These are phyloP conservation scores for Rhodofomes roseus DNA, from an alignment of 1,284 basidiomycete genomes.

Conservation along the genomic window DNA sequence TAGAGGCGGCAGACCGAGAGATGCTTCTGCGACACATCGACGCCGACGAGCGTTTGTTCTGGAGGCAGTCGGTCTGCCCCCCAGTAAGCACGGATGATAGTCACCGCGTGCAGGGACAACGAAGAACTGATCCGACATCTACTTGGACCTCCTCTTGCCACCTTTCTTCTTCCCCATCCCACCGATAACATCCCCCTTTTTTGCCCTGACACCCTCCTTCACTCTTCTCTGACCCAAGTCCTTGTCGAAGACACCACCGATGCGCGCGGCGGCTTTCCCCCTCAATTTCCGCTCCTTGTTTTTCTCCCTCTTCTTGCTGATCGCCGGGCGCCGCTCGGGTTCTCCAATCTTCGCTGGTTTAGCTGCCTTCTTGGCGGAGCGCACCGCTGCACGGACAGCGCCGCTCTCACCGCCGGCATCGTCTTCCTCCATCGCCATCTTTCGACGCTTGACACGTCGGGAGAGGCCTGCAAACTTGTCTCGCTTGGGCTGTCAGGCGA, in stretches of 20 bases:
- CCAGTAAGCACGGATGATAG: neutral
- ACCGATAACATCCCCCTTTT: constrained; percentile 36
- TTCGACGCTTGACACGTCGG: constrained; percentile 79
- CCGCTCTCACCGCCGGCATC: constrained; percentile 52
- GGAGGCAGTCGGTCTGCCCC: no score
- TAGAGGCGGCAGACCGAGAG: neutral
- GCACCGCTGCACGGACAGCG: constrained; percentile 71
- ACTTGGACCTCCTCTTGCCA: constrained; percentile 35
- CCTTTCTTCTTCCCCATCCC: constrained; percentile 51
- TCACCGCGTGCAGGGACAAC: neutral
- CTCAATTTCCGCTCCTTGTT: constrained; percentile 19
- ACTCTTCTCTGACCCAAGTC: constrained; percentile 29
- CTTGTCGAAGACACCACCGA: constrained; percentile 27
- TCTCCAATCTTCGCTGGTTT: constrained; percentile 55
- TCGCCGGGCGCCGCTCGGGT: constrained; percentile 21
- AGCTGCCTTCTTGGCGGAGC: constrained; percentile 78
- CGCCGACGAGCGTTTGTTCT: neutral
- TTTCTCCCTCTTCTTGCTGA: constrained; percentile 21
- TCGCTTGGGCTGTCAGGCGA: constrained; percentile 51
- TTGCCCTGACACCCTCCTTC: constrained; percentile 34
- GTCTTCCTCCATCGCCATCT: constrained; percentile 81
- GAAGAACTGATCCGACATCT: neutral
- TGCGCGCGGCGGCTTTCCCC: constrained; percentile 13
- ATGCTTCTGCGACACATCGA: neutral
- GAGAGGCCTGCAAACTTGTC: constrained; percentile 83